Base-by-base conservation (phyloP, 345 rosid genomes). In the Physaria fendleri region DNA sequence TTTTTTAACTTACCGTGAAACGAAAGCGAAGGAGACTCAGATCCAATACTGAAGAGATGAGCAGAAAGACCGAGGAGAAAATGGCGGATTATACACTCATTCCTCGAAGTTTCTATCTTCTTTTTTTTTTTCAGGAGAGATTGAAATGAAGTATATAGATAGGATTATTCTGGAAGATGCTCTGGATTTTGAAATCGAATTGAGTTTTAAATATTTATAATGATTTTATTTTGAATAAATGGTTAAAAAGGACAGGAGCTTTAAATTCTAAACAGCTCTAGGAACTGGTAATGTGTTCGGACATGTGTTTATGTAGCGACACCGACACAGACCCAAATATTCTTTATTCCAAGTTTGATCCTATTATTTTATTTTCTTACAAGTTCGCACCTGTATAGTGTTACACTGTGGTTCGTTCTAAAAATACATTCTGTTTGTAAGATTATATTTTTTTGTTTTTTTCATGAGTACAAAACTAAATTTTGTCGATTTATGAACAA, bases 11-110 rank as follows among this genome's bases (percentile, higher is more conserved):
- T 67, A 73, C 80, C 82, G 73, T 71, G 37, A 27, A 55, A 66
- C 60, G 56, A 44, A 76, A 73, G 64, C 35, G 35, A 77, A 72
- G 78, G 75, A 34, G 62, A 28, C 71, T 45, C 71, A 75, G 79
- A 74, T 82, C 85, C 80, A 71, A 73, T 54, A 44, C 56, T 15
- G 51, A 61, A 58, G 60, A 38, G 32, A 47, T n/a, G 55, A 57
- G 44, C 67, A 61, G 68, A 62, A 64, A 69, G 74, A 47, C 68
- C 64, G 41, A 56, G 54, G 65, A 70, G 69, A 48, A 63, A 70
- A 70, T 63, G 65, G 49, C 48, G 69, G 60, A 46, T 62, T 56
- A 33, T 3, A 66, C 13, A 48, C 51, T 15, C 64, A 47, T 54
- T 62, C 74, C 57, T 56, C 43, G 52, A 62, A 62, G 8, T 54